A percentile compares a stretch with the other conserved stretches of the same genome.
Evolutionary conservation across 305 asterid species (phyloP).

Genomic region (Lippia alba): DNA sequence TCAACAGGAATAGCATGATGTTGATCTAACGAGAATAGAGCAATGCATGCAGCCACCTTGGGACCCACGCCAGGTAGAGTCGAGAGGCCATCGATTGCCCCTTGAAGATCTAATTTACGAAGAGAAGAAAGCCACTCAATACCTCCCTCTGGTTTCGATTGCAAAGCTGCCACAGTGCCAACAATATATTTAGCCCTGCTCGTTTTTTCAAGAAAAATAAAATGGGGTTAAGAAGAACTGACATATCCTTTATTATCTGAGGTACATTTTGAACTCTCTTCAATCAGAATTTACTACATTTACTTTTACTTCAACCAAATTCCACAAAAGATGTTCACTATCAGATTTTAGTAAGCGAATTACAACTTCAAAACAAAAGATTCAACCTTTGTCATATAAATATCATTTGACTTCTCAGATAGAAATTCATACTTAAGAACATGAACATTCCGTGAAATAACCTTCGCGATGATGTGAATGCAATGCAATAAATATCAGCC

Average conservation of each 20-base stretch:
- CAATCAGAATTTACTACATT: no score
- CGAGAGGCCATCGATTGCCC: slow-evolving; percentile 62
- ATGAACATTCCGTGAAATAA: neutral
- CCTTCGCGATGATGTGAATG: slow-evolving; percentile 5
- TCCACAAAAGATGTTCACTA: no score
- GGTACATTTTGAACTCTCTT: no score
- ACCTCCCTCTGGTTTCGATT: slow-evolving; percentile 86
- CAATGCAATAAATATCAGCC: neutral
- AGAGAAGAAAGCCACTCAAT: slow-evolving; percentile 85
- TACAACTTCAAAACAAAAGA: no score
- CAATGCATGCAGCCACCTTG: slow-evolving; percentile 96
- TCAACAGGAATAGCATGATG: slow-evolving; percentile 98
- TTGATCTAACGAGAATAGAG: slow-evolving; percentile 92
- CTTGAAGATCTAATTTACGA: slow-evolving; percentile 74
- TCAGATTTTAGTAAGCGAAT: no score
- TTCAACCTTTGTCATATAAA: neutral
- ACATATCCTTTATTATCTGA: neutral
- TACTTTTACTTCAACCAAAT: no score
- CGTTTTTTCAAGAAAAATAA: slow-evolving; percentile 29
- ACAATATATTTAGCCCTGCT: slow-evolving; percentile 90
- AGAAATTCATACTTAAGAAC: neutral
- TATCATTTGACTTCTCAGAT: neutral
- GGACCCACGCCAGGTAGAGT: slow-evolving; percentile 97
- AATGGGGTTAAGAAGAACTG: slow-evolving; percentile 11
- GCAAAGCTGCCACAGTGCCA: slow-evolving; percentile 78